phyloP scores from a whole-genome alignment of 2,329 filamentous ascomycete genomes.

The Ceratocystis diversiconidia region DNA sequence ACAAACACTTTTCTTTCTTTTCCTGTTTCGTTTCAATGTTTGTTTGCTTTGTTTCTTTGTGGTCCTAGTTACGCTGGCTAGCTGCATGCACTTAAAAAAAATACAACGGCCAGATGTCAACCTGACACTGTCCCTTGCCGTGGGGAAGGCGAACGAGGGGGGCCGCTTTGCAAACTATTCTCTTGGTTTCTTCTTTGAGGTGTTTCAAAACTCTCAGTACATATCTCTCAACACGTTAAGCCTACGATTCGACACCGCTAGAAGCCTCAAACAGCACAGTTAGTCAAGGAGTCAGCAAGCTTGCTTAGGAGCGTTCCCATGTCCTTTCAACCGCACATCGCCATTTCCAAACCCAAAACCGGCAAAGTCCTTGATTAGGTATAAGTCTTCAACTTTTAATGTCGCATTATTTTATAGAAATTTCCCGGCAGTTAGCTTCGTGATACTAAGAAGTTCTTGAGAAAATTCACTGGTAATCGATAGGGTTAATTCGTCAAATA shows the following conservation, averaged over 20 bases:
- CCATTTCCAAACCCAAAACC: background rate
- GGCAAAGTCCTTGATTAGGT: too few species aligned
- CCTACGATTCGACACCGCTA: background rate
- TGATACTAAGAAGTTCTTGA: background rate
- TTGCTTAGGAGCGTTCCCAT: background rate
- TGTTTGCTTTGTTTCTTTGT: background rate
- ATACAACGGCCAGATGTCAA: background rate
- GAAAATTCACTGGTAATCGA: too few species aligned
- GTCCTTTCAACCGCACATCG: background rate
- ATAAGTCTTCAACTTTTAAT: too few species aligned
- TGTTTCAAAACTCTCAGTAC: background rate
- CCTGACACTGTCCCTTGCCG: background rate
- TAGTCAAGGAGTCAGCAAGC: background rate
- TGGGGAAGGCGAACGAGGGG: background rate
- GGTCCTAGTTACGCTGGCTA: background rate
- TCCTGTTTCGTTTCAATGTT: slow-evolving; percentile 11
- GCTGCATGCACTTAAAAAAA: slow-evolving; percentile 1
- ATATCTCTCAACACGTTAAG: background rate
- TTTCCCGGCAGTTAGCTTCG: too few species aligned
- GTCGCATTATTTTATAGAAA: too few species aligned
- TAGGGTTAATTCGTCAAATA: background rate
- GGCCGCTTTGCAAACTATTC: background rate
- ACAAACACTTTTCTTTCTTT: background rate
- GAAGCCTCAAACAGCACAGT: background rate
- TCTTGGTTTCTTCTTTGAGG: background rate